These are phyloP conservation scores for Carpinus viminea DNA, from an alignment of 306 rosid species.

Conservation along the genomic window DNA sequence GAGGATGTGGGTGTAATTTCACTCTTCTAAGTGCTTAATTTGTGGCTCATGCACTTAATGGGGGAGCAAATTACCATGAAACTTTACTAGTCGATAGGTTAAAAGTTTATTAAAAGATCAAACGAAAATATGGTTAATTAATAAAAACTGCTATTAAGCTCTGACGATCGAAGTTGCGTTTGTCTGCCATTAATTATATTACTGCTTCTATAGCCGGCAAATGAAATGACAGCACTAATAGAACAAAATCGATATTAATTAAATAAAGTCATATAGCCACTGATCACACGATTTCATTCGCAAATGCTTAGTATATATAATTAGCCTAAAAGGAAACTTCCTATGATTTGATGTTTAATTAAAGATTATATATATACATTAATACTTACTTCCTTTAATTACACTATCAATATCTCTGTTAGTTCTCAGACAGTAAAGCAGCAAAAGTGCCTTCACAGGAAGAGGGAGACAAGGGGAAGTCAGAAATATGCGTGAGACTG, in stretches of 20 bases:
- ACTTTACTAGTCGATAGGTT: background rate
- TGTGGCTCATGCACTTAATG: background rate
- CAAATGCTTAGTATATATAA: conserved; percentile 26
- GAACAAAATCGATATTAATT: conserved; percentile 28
- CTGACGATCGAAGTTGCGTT: conserved; percentile 29
- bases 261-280: background rate
- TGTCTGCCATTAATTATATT: conserved; percentile 44
- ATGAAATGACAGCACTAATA: conserved; percentile 66
- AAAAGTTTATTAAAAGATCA: background rate
- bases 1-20: background rate
- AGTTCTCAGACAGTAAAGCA: conserved; percentile 43
- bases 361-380: too few relatives aligned
- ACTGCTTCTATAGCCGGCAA: conserved; percentile 29
- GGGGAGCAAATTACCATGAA: background rate
- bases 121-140: background rate
- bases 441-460: conserved; percentile 31
- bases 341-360: too few relatives aligned
- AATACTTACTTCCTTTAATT: background rate
- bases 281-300: background rate
- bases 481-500: conserved; percentile 27
- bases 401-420: conserved; percentile 22
- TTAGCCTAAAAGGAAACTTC: conserved; percentile 24
- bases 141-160: conserved; percentile 3
- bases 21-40: background rate
- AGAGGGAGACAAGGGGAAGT: conserved; percentile 20